These are phyloP conservation scores for Sclerotinia borealis DNA, from an alignment of 2,329 filamentous ascomycete species.

Conservation along the genomic window DNA sequence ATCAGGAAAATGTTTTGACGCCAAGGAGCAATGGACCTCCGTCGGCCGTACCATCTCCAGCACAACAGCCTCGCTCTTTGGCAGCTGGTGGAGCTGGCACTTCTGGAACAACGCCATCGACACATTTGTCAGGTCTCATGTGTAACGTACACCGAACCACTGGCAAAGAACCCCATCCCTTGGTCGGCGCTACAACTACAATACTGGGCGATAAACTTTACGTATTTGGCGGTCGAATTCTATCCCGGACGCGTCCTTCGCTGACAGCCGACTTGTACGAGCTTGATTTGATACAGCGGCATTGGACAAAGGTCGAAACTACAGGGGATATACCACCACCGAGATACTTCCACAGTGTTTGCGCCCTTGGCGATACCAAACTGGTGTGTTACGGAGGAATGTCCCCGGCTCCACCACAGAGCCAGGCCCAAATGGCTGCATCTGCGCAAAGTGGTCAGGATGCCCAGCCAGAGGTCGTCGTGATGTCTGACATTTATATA, in stretches of 20 bases:
- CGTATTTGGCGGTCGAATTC: constrained; percentile 85
- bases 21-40: constrained; percentile 48
- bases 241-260: constrained; percentile 74
- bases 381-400: constrained; percentile 97
- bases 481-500: constrained; percentile 97
- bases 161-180: constrained; percentile 79
- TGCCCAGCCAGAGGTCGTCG: constrained; percentile 77
- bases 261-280: constrained; percentile 92
- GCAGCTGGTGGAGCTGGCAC: constrained; percentile 35
- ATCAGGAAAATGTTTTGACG: constrained; percentile 40
- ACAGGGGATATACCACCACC: constrained; percentile 82
- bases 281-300: constrained; percentile 79
- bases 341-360: constrained; percentile 96
- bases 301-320: constrained; percentile 88
- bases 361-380: constrained; percentile 87
- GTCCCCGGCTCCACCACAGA: constrained; percentile 61
- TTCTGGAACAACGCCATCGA: constrained; percentile 37
- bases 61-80: constrained; percentile 37
- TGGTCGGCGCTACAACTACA: constrained; percentile 93
- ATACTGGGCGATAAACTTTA: constrained; percentile 94
- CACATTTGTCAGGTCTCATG: constrained; percentile 60
- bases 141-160: constrained; percentile 78
- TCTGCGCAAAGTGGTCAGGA: constrained; percentile 46
- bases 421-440: constrained; percentile 39
- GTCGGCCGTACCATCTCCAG: constrained; percentile 53